These are phyloP conservation scores for Cytospora leucostoma DNA, from an alignment of 2,329 filamentous ascomycete genomes.

Conservation along the genomic window DNA sequence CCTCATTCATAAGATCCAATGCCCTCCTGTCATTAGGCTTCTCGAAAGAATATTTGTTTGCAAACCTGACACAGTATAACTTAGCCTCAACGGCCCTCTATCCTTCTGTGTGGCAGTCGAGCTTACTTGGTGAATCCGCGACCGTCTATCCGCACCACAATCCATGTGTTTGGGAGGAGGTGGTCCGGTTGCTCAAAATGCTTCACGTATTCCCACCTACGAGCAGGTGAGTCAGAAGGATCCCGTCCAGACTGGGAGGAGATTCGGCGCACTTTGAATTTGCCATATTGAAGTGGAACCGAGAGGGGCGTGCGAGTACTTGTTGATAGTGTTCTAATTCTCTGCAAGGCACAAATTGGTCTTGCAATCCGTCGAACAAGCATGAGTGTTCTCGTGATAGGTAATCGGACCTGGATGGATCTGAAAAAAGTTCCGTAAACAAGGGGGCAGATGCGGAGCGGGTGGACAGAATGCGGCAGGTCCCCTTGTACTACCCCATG, in stretches of 20 bases:
- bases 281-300: constrained; percentile 28
- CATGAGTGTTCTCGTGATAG: constrained; percentile 5
- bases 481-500: constrained; percentile 20
- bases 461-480: constrained; percentile 9
- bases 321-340: background rate
- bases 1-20: constrained; percentile 90
- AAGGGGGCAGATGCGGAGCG: background rate
- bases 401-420: background rate
- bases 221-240: constrained; percentile 29
- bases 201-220: constrained; percentile 91
- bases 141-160: constrained; percentile 91
- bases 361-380: background rate
- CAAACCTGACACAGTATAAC: constrained; percentile 60
- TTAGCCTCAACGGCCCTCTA: constrained; percentile 26
- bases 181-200: constrained; percentile 80
- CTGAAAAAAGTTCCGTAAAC: background rate
- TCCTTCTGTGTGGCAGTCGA: constrained; percentile 14
- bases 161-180: constrained; percentile 89
- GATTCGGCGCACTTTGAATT: constrained; percentile 32
- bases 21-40: constrained; percentile 93
- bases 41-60: constrained; percentile 77
- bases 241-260: constrained; percentile 26
- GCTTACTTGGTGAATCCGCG: constrained; percentile 89
- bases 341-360: background rate
- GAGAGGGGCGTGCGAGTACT: background rate